Evolutionary conservation across 768 basidiomycete species (phyloP).

Genomic region (Cantharellus cinnabarinus): DNA sequence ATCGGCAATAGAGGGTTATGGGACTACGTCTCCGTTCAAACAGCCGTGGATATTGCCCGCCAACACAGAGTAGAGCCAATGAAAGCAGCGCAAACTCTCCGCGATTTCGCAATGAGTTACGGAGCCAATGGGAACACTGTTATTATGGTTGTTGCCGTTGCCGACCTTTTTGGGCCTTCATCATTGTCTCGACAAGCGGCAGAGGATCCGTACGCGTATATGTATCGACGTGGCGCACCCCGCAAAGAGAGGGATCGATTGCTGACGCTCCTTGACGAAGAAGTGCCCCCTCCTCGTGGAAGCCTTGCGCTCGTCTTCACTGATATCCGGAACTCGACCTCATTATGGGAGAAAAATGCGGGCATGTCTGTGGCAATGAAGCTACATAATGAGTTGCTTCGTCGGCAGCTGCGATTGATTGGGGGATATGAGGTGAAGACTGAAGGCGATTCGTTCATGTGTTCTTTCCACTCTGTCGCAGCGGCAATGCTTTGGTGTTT

Average conservation of each 20-base stretch:
- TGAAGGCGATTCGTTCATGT: slow-evolving; percentile 98
- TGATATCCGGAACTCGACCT: slow-evolving; percentile 92
- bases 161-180: slow-evolving; percentile 37
- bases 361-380: slow-evolving; percentile 91
- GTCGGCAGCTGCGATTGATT: slow-evolving; percentile 68
- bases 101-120: slow-evolving; percentile 93
- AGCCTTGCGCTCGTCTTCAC: slow-evolving; percentile 90
- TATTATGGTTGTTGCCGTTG: slow-evolving; percentile 90
- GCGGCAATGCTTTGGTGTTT: slow-evolving; percentile 82
- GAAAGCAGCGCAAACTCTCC: slow-evolving; percentile 89
- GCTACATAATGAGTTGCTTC: slow-evolving; percentile 69
- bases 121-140: slow-evolving; percentile 84
- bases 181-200: slow-evolving; percentile 23
- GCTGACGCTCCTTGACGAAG: slow-evolving; percentile 45
- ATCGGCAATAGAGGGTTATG: slow-evolving; percentile 84
- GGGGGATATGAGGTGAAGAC: slow-evolving; percentile 99
- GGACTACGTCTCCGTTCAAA: slow-evolving; percentile 87
- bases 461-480: slow-evolving; percentile 78
- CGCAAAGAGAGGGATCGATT: slow-evolving; percentile 30
- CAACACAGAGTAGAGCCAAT: slow-evolving; percentile 42
- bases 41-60: slow-evolving; percentile 87
- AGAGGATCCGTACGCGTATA: slow-evolving; percentile 21
- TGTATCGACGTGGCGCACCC: slow-evolving; percentile 14
- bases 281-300: slow-evolving; percentile 69
- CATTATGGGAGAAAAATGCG: slow-evolving; percentile 86